phyloP scores from a whole-genome alignment of 2,329 filamentous ascomycete genomes.

The Colletotrichum tamarilloi region DNA sequence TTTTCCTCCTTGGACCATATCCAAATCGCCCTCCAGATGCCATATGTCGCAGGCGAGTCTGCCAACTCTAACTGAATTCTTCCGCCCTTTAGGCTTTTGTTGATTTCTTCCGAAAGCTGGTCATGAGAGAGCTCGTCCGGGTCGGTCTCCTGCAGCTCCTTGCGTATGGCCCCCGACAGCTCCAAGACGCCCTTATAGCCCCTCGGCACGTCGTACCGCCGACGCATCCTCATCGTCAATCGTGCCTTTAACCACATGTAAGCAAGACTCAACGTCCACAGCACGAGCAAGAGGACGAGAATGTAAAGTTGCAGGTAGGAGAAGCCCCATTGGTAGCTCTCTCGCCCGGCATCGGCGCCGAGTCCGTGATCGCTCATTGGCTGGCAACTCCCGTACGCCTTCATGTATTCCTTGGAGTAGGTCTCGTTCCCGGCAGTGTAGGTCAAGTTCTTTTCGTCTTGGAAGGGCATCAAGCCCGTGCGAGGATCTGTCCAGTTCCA shows the following conservation, averaged over 20 bases:
- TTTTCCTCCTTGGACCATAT: slow-evolving; percentile 19
- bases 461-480: slow-evolving; percentile 1
- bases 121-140: slow-evolving; percentile 33
- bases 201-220: slow-evolving; percentile 8
- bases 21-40: background rate
- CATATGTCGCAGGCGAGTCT: background rate
- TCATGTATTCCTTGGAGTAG: slow-evolving; percentile 36
- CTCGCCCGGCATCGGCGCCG: slow-evolving; percentile 3
- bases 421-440: slow-evolving; percentile 21
- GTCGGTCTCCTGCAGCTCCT: slow-evolving; percentile 33
- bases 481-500: slow-evolving; percentile 30
- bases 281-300: slow-evolving; percentile 17
- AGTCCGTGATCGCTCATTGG: slow-evolving; percentile 13
- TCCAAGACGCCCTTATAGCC: slow-evolving; percentile 30
- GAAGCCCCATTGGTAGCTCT: slow-evolving; percentile 42
- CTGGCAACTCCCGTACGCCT: slow-evolving; percentile 37
- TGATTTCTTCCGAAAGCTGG: slow-evolving; percentile 36
- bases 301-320: slow-evolving; percentile 41
- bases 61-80: slow-evolving; percentile 33
- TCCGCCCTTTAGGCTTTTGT: slow-evolving; percentile 36
- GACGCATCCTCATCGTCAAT: slow-evolving; percentile 17
- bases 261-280: slow-evolving; percentile 39
- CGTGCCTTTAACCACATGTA: slow-evolving; percentile 38
- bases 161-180: slow-evolving; percentile 14
- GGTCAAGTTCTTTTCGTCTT: background rate